Evolutionary conservation across 352 stramenopile species (phyloP).

Genomic region (Blastocystis sp.): DNA sequence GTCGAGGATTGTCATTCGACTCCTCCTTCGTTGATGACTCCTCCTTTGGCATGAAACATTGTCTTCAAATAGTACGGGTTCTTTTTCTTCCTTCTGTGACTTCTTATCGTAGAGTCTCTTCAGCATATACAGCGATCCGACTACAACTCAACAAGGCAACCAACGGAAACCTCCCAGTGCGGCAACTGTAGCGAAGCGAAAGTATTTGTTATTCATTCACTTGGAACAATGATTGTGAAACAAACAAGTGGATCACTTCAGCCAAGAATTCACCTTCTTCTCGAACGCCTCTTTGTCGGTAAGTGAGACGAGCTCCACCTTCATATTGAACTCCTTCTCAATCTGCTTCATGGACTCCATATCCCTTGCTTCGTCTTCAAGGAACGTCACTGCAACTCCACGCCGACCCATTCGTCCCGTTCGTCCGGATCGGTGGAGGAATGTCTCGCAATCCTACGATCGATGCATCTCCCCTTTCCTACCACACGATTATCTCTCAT

Average conservation of each 20-base stretch:
- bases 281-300: conserved; percentile 21
- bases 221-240: neutral
- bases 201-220: neutral
- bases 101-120: neutral
- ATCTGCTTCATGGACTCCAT: conserved; percentile 24
- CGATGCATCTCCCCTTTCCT: neutral
- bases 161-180: neutral
- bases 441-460: conserved; percentile 41
- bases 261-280: conserved; percentile 16
- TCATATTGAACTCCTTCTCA: conserved; percentile 40
- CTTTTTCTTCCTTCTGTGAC: neutral
- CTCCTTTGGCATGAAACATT: too few relatives aligned
- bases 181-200: neutral
- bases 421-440: conserved; percentile 42
- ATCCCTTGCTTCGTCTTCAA: conserved; percentile 9
- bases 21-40: too few relatives aligned
- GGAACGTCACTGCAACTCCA: conserved; percentile 40
- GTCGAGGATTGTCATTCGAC: too few relatives aligned
- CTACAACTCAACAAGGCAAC: neutral
- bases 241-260: conserved; percentile 16
- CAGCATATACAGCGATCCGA: neutral
- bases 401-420: conserved; percentile 47
- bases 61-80: neutral
- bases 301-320: neutral
- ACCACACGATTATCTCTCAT: conserved; percentile 11